Conservation (phyloP, 768 basidiomycete genomes). For the Mycena floridula region DNA sequence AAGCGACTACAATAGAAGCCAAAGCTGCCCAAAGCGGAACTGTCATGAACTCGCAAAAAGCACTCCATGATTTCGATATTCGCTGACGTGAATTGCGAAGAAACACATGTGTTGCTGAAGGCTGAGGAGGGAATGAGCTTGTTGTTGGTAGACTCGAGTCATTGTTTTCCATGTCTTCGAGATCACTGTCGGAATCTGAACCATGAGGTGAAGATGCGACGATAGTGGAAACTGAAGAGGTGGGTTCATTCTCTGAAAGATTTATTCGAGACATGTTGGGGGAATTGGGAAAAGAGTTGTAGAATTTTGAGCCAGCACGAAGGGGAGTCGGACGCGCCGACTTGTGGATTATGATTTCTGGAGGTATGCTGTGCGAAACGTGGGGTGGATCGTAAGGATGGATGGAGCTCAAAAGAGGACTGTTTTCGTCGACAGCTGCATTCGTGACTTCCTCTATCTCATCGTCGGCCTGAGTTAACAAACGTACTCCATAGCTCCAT, state of each 20-base stretch:
- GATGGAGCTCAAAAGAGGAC: background rate
- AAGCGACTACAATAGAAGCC: slow-evolving; percentile 69
- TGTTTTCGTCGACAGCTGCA: slow-evolving; percentile 14
- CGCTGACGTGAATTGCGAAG: background rate
- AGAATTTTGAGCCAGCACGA: slow-evolving; percentile 37
- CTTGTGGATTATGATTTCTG: background rate
- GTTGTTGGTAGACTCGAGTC: background rate
- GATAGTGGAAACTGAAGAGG: slow-evolving; percentile 13
- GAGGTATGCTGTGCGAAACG: background rate
- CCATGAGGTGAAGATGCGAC: slow-evolving; percentile 6
- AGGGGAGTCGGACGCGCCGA: slow-evolving; percentile 8
- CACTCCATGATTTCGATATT: slow-evolving; percentile 21
- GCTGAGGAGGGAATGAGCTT: background rate
- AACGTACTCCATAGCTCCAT: slow-evolving; percentile 89
- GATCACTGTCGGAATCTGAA: slow-evolving; percentile 21
- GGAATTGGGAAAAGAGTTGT: slow-evolving; percentile 64
- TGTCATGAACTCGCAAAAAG: slow-evolving; percentile 75
- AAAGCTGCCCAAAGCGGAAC: slow-evolving; percentile 81
- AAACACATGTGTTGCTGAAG: slow-evolving; percentile 1
- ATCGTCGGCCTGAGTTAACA: slow-evolving; percentile 68
- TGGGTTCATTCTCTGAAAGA: slow-evolving; percentile 22
- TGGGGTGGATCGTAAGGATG: background rate
- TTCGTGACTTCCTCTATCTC: slow-evolving; percentile 5
- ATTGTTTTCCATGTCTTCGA: slow-evolving; percentile 13
- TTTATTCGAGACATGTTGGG: slow-evolving; percentile 32